phyloP scores from a whole-genome alignment of 805 yeast species.

The Vanderwaltozyma polyspora region DNA sequence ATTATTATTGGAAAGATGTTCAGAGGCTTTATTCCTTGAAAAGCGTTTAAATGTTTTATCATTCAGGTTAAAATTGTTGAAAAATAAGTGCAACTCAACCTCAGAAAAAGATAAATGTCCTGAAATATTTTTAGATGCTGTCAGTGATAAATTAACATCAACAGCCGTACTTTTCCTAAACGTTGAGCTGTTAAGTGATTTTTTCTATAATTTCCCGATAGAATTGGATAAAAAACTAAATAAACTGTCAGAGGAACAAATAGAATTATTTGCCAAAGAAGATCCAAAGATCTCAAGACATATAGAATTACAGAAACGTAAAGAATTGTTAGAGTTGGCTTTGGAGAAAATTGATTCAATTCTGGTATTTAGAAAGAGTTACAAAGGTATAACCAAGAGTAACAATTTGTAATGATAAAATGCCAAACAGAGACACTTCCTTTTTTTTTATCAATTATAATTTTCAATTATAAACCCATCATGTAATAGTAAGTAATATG shows the following conservation, averaged over 20 bases:
- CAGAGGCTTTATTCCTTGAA: constrained; percentile 67
- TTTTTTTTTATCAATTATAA: neutral
- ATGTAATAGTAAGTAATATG: too few species aligned
- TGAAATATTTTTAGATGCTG: constrained; percentile 84
- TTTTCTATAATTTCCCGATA: constrained; percentile 91
- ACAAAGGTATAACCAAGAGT: constrained; percentile 13
- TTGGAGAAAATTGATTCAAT: constrained; percentile 64
- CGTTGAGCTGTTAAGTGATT: constrained; percentile 88
- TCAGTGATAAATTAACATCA: constrained; percentile 80
- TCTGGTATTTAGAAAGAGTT: constrained; percentile 29
- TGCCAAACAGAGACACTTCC: neutral
- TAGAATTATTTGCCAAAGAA: constrained; percentile 85
- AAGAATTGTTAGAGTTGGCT: constrained; percentile 78
- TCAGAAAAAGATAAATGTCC: constrained; percentile 88
- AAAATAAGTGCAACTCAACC: constrained; percentile 62
- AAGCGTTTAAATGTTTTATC: constrained; percentile 61
- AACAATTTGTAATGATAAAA: neutral
- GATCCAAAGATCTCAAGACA: constrained; percentile 86
- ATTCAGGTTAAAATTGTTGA: constrained; percentile 66
- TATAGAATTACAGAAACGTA: constrained; percentile 86
- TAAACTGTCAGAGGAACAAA: constrained; percentile 57
- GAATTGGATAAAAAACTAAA: constrained; percentile 70
- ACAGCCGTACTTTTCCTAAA: constrained; percentile 89
- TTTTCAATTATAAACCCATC: too few species aligned
- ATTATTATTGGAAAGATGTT: constrained; percentile 63